These are phyloP conservation scores for Radiomyces spectabilis DNA, from an alignment of 192 early-diverging fungal genomes.

Conservation along the genomic window DNA sequence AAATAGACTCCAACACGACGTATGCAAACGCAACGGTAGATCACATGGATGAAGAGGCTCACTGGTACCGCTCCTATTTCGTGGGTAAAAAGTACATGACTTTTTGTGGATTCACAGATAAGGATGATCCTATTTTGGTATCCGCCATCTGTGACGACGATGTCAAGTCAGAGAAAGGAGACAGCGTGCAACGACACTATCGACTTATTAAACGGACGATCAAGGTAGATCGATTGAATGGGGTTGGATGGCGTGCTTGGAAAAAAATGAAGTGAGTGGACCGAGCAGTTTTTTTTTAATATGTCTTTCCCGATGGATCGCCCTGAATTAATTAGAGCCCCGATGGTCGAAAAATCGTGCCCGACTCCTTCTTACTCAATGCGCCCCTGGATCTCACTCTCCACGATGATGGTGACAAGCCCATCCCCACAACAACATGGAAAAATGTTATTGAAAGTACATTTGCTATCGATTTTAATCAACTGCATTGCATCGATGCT, in stretches of 20 bases:
- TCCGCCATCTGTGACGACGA: conserved; percentile 9
- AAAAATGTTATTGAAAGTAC: conserved; percentile 34
- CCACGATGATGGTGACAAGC: no score
- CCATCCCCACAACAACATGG: conserved; percentile 28
- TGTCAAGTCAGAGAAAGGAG: background rate
- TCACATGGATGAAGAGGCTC: conserved; percentile 21
- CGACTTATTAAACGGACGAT: conserved; percentile 18
- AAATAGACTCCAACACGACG: background rate
- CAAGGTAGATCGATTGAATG: no score
- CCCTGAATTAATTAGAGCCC: conserved; percentile 5
- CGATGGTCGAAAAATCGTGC: conserved; percentile 15
- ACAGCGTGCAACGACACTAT: conserved; percentile 5
- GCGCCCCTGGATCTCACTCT: background rate
- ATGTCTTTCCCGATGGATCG: background rate
- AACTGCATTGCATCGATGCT: conserved; percentile 45
- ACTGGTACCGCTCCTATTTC: conserved; percentile 26
- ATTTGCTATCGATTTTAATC: conserved; percentile 39
- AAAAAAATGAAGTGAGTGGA: no score
- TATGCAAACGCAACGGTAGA: conserved; percentile 7
- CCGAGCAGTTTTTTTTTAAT: no score
- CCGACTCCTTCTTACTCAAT: conserved; percentile 23
- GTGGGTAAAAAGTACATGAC: conserved; percentile 5
- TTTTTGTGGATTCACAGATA: conserved; percentile 15
- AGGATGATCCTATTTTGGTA: conserved; percentile 17
- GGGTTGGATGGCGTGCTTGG: no score